These are phyloP conservation scores for Quercus gilva DNA, from an alignment of 306 rosid genomes.

Conservation along the genomic window DNA sequence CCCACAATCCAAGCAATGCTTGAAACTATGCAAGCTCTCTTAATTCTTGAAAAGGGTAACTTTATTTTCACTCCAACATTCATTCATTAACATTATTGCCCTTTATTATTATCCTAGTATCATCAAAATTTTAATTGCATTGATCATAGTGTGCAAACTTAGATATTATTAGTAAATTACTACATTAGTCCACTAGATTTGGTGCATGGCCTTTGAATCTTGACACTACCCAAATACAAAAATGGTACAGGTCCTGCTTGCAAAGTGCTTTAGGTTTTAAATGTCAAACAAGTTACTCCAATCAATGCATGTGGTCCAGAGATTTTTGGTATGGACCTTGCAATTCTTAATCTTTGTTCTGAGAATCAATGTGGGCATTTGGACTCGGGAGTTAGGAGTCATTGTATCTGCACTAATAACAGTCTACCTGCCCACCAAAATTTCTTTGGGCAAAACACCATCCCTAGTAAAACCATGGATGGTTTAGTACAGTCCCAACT, in stretches of 20 bases:
- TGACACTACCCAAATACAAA: background rate
- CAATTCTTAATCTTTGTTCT: background rate
- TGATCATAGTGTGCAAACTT: no score
- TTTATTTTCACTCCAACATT: background rate
- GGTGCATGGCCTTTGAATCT: no score
- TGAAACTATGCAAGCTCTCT: background rate
- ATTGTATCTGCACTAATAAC: no score
- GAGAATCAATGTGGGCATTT: background rate
- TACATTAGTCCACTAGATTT: no score
- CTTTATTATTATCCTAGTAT: no score
- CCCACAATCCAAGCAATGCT: slow-evolving; percentile 10
- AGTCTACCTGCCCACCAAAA: no score
- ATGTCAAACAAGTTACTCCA: background rate
- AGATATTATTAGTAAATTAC: no score
- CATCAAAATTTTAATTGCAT: no score
- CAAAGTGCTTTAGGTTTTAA: background rate
- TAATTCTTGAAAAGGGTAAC: background rate
- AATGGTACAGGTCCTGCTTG: no score
- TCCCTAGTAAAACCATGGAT: background rate
- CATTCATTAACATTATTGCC: no score
- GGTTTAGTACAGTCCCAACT: background rate
- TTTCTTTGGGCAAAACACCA: background rate
- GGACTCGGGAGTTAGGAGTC: background rate
- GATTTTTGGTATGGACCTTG: background rate
- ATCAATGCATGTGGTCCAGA: background rate